A percentile compares a stretch with the other conserved stretches of the same genome.
Evolutionary conservation across 345 rosid species (phyloP).

Genomic region (Fremontodendron californicum): DNA sequence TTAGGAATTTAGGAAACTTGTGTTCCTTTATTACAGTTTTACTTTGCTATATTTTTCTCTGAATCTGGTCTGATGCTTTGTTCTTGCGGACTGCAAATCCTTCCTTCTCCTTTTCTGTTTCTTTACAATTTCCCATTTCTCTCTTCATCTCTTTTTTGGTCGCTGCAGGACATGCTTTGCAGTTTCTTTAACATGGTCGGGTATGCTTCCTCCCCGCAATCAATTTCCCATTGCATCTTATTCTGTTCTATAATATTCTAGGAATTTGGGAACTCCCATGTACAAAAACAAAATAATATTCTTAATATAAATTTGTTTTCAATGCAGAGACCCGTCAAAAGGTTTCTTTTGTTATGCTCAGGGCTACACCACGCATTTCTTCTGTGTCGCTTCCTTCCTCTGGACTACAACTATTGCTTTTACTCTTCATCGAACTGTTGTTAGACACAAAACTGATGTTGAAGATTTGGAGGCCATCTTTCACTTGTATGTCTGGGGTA

Average conservation of each 20-base stretch:
- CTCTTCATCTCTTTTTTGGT: not conserved
- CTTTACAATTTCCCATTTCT: not conserved
- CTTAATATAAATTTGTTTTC: not conserved
- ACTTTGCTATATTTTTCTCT: not conserved
- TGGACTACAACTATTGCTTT: conserved; percentile 97
- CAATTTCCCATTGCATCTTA: not conserved
- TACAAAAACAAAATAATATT: not conserved
- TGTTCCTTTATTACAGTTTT: not conserved
- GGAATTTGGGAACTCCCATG: not conserved
- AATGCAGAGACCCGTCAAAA: conserved; percentile 81
- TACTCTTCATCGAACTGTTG: conserved; percentile 94
- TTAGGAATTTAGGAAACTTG: not conserved
- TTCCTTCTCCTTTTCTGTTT: not conserved
- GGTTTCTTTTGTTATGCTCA: conserved; percentile 85
- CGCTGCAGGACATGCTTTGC: conserved; percentile 89
- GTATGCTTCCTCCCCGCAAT: conserved; percentile 31
- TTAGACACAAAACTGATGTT: conserved; percentile 83
- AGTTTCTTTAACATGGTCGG: conserved; percentile 91
- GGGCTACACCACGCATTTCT: conserved; percentile 81
- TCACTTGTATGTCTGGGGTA: conserved; percentile 99
- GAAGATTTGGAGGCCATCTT: conserved; percentile 95
- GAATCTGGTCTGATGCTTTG: not conserved
- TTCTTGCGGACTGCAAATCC: not conserved
- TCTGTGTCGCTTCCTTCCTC: conserved; percentile 91
- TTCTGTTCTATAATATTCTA: not conserved